Conservation (phyloP, 83 land plant species). For the Diphasiastrum complanatum region DNA sequence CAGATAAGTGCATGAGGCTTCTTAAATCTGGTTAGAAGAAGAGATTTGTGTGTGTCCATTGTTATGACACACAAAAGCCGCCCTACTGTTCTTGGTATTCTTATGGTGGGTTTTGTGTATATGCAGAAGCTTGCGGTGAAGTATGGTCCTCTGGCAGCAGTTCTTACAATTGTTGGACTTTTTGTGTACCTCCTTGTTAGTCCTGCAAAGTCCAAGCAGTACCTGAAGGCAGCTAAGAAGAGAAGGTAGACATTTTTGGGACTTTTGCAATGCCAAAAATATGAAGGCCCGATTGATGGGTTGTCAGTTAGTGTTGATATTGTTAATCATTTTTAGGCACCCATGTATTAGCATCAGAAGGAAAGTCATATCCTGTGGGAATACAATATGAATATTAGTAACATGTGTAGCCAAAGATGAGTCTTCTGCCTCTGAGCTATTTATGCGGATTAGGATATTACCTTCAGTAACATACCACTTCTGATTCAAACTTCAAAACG, state of each 20-base stretch:
- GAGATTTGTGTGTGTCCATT: neutral
- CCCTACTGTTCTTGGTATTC: neutral
- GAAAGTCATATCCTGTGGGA: too few relatives aligned
- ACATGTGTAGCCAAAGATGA: too few relatives aligned
- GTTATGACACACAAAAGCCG: neutral
- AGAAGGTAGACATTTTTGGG: constrained; percentile 30
- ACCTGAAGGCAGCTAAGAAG: constrained; percentile 57
- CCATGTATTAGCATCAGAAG: too few relatives aligned
- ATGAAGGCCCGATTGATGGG: too few relatives aligned
- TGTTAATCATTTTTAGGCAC: too few relatives aligned
- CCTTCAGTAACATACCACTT: too few relatives aligned
- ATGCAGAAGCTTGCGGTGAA: constrained; percentile 63
- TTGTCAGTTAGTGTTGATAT: too few relatives aligned
- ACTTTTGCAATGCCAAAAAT: too few relatives aligned
- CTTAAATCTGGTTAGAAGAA: neutral
- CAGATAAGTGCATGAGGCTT: neutral
- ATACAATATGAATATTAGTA: too few relatives aligned
- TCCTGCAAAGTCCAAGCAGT: constrained; percentile 57
- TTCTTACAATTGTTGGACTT: constrained; percentile 47
- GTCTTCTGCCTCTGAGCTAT: too few relatives aligned
- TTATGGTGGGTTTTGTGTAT: neutral
- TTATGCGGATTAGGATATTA: too few relatives aligned
- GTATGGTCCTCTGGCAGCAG: constrained; percentile 69
- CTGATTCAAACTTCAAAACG: too few relatives aligned
- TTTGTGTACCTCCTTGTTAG: constrained; percentile 54